These are phyloP conservation scores for Mollisia scopiformis DNA, from an alignment of 2,329 filamentous ascomycete genomes.

Conservation along the genomic window DNA sequence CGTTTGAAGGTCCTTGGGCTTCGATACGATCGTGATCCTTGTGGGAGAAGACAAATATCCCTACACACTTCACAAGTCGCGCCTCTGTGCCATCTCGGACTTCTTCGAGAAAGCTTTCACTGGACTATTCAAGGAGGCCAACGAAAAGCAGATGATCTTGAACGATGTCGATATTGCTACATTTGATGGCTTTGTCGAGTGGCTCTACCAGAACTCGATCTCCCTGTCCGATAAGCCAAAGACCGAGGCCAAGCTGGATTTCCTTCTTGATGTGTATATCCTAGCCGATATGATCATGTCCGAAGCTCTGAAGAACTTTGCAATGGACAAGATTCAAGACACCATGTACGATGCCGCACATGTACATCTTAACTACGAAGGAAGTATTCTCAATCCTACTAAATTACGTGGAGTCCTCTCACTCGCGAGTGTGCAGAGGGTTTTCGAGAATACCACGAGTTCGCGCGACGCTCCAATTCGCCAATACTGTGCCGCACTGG, in stretches of 20 bases:
- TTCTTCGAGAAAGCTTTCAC: neutral
- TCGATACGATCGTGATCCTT: neutral
- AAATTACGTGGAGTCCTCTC: neutral
- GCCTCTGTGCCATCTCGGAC: conserved; percentile 2
- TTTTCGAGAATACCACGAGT: neutral
- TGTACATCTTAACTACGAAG: neutral
- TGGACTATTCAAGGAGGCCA: neutral
- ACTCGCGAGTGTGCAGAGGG: neutral
- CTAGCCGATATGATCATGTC: conserved; percentile 3
- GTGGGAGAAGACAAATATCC: neutral
- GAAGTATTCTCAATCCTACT: neutral
- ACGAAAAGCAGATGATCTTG: neutral
- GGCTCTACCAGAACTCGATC: neutral
- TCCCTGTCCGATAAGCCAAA: neutral
- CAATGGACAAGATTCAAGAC: conserved; percentile 11
- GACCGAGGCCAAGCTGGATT: neutral
- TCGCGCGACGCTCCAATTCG: neutral
- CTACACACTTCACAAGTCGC: neutral
- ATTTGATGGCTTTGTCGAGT: neutral
- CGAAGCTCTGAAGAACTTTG: conserved; percentile 4
- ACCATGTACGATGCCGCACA: neutral
- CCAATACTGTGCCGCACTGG: conserved; percentile 2
- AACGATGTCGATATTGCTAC: neutral
- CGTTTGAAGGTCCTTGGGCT: neutral
- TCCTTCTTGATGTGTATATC: conserved; percentile 1